Base-by-base conservation (phyloP, 2,329 filamentous ascomycete genomes). In the Grosmannia huntii region DNA sequence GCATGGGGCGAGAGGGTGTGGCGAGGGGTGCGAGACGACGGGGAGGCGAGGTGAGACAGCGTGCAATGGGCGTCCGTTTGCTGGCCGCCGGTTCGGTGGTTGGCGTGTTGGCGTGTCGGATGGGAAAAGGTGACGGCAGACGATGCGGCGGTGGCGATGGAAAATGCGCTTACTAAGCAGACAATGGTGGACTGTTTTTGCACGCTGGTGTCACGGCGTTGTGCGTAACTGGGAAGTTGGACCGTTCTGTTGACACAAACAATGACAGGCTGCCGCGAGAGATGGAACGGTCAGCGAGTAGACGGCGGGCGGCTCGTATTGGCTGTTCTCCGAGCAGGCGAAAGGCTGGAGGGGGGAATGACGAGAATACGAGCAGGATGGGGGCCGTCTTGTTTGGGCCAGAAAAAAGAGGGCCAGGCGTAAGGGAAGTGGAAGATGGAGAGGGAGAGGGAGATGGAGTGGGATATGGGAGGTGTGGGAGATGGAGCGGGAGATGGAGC, bases 1-100 rank as follows among this genome's bases (percentile, higher is more conserved):
- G 62, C 62, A 63, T 63, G 59, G n/a, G n/a, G 38, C n/a, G 53
- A 46, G 33, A 14, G 23, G 16, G 31, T 19, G 53, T 44, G 41
- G 41, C 41, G 41, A 16, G 53, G 21, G 36, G 38, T 21, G 14
- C 4, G 50, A 36, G 28, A 36, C 5, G 19, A 21, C 19, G 19
- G 41, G 41, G 19, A 44, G 41, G 41, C 5, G 31, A 33, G 6
- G 41, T 44, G 41, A 44, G 41, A 44, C 41, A 44, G 41, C 21
- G 41, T 2, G 41, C n/a, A 19, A 19, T 19, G 41, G 4, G 7
- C n/a, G 16, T n/a, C 23, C 5, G 46, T 11, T 50, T 11, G 21
- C 21, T 12, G 48, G 48, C 21, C 4, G 48, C 48, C 27, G 25
- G 48, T 19, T 25, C 23, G 48, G 48, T 50, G 48, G 48, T 50